Base-by-base conservation (phyloP, 371 early-diverging fungal species). In the Zopfochytrium polystomum region DNA sequence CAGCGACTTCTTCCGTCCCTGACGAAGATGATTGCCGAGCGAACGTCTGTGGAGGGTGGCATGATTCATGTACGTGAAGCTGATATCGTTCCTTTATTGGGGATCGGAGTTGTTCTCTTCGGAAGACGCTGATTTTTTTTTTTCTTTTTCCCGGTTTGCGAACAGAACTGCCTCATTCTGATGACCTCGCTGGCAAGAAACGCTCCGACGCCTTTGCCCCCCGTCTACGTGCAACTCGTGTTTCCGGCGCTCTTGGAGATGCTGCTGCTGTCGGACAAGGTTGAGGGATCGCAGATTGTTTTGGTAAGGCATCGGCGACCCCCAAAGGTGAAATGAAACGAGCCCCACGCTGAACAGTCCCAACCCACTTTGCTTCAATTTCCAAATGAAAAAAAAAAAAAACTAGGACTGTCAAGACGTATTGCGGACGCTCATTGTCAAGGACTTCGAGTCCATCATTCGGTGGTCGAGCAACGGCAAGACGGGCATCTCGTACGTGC, bases 221-320 rank as follows among this genome's bases (percentile, higher is more conserved):
- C 77, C 0, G 82, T 80, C 43, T 92, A 91, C 55, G 81, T 88
- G 0, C 75, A 83, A 5, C 78, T 85, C 51, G 78, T 92, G 59
- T 92, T 92, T 73, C 91, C 90, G n/a, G 70, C 73, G n/a, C 75
- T 93, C 29, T 86, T 95, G 79, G 80, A 81, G 42, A 77, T 88
- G 20, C 71, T 89, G 34, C 75, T 85, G 68, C 75, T 69, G 11
- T 75, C 81, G 1, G 84, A 83, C 33, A 89, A 95, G n/a, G n/a
- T n/a, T n/a, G n/a, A n/a, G n/a, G n/a, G n/a, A n/a, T n/a, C n/a
- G n/a, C n/a, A n/a, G n/a, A n/a, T n/a, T n/a, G n/a, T n/a, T n/a
- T n/a, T n/a, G n/a, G n/a, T n/a, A n/a, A n/a, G n/a, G n/a, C n/a
- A n/a, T n/a, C n/a, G n/a, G n/a, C n/a, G n/a, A n/a, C n/a, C 65